Evolutionary conservation across 2,329 filamentous ascomycete species (phyloP), one percentile per base, ranked within the genome.

Genomic region (Podosphaera aphanis): DNA sequence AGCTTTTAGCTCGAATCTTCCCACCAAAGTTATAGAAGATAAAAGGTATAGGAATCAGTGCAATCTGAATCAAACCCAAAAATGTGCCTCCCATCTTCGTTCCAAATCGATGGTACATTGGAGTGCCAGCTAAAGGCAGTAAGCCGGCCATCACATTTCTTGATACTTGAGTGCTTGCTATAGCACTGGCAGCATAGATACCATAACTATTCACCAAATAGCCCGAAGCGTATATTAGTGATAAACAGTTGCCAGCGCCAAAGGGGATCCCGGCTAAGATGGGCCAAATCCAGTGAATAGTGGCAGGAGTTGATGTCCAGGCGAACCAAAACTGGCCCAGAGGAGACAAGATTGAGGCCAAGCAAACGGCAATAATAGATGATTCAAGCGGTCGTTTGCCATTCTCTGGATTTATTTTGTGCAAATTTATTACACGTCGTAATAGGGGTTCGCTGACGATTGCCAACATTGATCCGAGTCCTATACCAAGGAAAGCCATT

Each of bases 291-390:
- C 82, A 92, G 58, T 83, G 85, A 27, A 92, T 83, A 3, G 73
- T 71, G 0, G 62, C 64, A 0, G 85, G 85, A 0, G 84, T 73
- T 49, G 78, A 85, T 0, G 85, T 93, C 84, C 84, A 93, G 0
- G 82, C 75, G 57, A 94, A 94, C 60, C 78, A 79, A 20, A 94
- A 70, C 60, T 93, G 79, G 15, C 85, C 86, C 2, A 83, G 60
- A 0, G 84, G 80, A 0, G 81, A 75, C 1, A 83, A 64, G 1
- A 92, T 59, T 0, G 83, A 74, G 2, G 80, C 83, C 21, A 93
- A 73, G 53, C 78, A 83, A 56, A 93, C 80, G 47, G 90, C 70
- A 37, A 75, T 73, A 3, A 88, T 83, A 51, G 82, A 83, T 1
- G 84, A 79, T 61, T 94, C 86, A 0, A 85, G 85, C 0, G 73